phyloP scores from a whole-genome alignment of 2,329 filamentous ascomycete species.

The Talaromyces islandicus region DNA sequence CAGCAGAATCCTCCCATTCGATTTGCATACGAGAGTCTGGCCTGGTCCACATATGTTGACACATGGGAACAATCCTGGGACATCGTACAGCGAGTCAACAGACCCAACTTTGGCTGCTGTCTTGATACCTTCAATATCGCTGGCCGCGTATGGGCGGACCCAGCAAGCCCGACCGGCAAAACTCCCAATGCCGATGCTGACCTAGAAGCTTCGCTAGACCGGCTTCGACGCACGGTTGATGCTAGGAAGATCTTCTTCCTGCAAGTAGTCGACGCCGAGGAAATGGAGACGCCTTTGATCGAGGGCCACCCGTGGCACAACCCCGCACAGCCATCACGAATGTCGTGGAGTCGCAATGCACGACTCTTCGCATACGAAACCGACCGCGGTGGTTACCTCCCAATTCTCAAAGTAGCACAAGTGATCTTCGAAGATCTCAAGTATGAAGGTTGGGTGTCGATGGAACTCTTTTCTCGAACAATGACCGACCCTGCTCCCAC shows the following conservation, averaged over 20 bases:
- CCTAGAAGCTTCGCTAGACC: constrained; percentile 48
- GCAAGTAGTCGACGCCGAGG: constrained; percentile 68
- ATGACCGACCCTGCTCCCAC: constrained; percentile 47
- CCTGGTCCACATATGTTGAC: constrained; percentile 63
- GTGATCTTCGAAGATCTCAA: constrained; percentile 57
- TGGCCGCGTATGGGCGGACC: constrained; percentile 64
- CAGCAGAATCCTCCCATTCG: constrained; percentile 51
- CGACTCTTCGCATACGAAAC: constrained; percentile 60
- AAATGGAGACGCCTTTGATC: constrained; percentile 50
- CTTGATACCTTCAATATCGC: constrained; percentile 74
- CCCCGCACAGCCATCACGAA: constrained; percentile 53
- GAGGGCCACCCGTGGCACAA: constrained; percentile 54
- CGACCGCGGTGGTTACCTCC: constrained; percentile 59
- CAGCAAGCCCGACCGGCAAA: constrained; percentile 40
- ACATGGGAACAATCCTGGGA: constrained; percentile 69
- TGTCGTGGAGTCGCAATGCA: constrained; percentile 73
- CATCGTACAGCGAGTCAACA: constrained; percentile 57
- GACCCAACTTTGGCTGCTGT: constrained; percentile 67
- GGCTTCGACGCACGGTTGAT: constrained; percentile 51
- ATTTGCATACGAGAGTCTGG: constrained; percentile 67
- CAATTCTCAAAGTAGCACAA: constrained; percentile 54
- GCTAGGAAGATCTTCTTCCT: constrained; percentile 64
- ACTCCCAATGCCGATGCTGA: constrained; percentile 37
- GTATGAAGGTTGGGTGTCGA: constrained; percentile 62
- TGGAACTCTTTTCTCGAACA: constrained; percentile 61